A percentile compares a stretch with the other conserved stretches of the same genome.
These are phyloP conservation scores for Coniferiporia weirii DNA, from an alignment of 1,284 basidiomycete genomes.

Conservation along the genomic window DNA sequence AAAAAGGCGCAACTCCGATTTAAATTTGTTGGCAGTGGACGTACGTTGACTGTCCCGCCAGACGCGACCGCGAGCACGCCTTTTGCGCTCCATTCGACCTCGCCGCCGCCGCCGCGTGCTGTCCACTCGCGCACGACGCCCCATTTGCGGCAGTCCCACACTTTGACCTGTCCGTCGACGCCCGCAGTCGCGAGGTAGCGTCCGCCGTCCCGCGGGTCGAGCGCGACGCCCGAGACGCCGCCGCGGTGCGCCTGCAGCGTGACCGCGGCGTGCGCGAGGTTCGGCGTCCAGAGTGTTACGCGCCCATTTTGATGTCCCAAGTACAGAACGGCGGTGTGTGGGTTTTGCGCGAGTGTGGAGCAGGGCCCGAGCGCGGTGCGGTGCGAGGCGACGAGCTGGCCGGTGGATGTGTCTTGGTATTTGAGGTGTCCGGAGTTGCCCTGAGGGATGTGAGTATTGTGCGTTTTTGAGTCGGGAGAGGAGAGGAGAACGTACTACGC, in stretches of 20 bases:
- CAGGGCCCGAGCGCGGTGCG: constrained; percentile 89
- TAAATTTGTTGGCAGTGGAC: constrained; percentile 21
- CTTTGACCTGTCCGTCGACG: constrained; percentile 84
- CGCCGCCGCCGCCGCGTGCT: constrained; percentile 44
- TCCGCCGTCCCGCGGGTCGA: constrained; percentile 82
- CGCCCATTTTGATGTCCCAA: constrained; percentile 91
- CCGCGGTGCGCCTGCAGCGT: constrained; percentile 90
- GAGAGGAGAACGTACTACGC: constrained; percentile 45
- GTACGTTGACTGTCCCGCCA: constrained; percentile 79
- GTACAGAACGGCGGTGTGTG: constrained; percentile 88
- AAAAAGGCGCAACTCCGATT: background rate
- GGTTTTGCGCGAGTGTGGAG: constrained; percentile 86
- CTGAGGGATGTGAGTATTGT: background rate
- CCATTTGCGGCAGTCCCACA: constrained; percentile 97
- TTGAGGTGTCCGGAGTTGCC: constrained; percentile 85
- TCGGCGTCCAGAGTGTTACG: constrained; percentile 95
- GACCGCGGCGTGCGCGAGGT: constrained; percentile 86
- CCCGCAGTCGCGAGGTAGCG: constrained; percentile 90
- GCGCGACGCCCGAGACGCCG: constrained; percentile 75
- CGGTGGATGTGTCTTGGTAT: constrained; percentile 97
- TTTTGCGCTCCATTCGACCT: constrained; percentile 75
- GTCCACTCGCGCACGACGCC: constrained; percentile 82
- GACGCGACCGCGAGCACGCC: constrained; percentile 81
- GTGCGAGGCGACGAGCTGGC: constrained; percentile 82
- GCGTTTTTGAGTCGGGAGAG: background rate